These are phyloP conservation scores for Taxawa tesnikishii DNA, from an alignment of 2,329 filamentous ascomycete species.

Conservation along the genomic window DNA sequence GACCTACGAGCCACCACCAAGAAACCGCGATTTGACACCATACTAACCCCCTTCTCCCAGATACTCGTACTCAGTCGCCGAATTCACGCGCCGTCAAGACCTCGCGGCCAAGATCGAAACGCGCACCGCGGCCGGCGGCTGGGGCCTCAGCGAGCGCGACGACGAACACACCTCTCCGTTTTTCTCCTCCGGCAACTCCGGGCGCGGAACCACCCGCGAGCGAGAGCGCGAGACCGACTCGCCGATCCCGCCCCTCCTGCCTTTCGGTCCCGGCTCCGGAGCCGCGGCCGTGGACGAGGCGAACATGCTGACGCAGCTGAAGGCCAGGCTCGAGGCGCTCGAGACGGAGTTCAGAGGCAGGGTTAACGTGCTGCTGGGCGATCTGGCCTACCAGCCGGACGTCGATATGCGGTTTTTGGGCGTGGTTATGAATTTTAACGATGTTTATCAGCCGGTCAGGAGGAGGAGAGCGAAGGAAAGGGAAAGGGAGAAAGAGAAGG, in stretches of 20 bases:
- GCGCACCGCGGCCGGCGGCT: slow-evolving; percentile 50
- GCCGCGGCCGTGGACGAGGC: slow-evolving; percentile 33
- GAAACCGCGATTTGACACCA: too few relatives aligned
- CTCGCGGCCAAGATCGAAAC: slow-evolving; percentile 60
- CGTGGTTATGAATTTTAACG: slow-evolving; percentile 98
- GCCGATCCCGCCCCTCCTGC: slow-evolving; percentile 29
- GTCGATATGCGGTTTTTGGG: slow-evolving; percentile 91
- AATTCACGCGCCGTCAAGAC: slow-evolving; percentile 88
- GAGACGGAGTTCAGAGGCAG: slow-evolving; percentile 64
- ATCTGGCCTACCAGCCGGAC: slow-evolving; percentile 85
- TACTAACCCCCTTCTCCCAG: too few relatives aligned
- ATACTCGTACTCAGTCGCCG: slow-evolving; percentile 91
- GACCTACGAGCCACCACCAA: too few relatives aligned
- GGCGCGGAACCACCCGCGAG: slow-evolving; percentile 5
- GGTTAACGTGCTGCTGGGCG: slow-evolving; percentile 73
- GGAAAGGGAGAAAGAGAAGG: slow-evolving; percentile 5
- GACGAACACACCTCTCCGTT: slow-evolving; percentile 22
- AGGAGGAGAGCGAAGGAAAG: slow-evolving; percentile 26
- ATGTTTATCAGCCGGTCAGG: slow-evolving; percentile 73
- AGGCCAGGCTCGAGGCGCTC: slow-evolving; percentile 59
- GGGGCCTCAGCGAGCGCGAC: slow-evolving; percentile 48
- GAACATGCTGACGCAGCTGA: slow-evolving; percentile 61
- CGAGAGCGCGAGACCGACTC: slow-evolving; percentile 21
- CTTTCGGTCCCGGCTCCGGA: slow-evolving; percentile 20
- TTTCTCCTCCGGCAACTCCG: slow-evolving; percentile 9